phyloP scores from a whole-genome alignment of 139 green algal species.

The Prasinococcaceae sp. region DNA sequence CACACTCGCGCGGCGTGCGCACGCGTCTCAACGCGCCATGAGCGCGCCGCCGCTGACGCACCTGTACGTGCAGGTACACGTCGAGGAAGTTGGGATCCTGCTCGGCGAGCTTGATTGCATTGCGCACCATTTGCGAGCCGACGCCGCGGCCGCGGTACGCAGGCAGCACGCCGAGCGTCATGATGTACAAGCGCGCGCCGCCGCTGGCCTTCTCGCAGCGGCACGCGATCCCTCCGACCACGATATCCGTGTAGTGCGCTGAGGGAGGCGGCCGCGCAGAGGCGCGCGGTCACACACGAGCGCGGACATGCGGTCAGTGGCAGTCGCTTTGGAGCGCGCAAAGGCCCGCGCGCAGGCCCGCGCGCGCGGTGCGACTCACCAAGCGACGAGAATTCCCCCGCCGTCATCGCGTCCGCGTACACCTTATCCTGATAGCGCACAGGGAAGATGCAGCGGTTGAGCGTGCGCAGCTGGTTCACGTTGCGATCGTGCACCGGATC shows the following conservation, averaged over 20 bases:
- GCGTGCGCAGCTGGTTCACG: constrained; percentile 18
- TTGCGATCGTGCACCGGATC: constrained; percentile 21
- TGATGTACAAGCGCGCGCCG: constrained; percentile 57
- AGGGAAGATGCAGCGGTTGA: constrained; percentile 24
- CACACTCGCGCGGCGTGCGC: neutral
- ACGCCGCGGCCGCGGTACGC: constrained; percentile 59
- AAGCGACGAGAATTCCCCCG: constrained; percentile 14
- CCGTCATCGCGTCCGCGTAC: constrained; percentile 16
- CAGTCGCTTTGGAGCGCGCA: neutral
- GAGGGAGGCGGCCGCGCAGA: constrained; percentile 2
- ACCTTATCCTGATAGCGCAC: constrained; percentile 24
- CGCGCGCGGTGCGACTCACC: constrained; percentile 4
- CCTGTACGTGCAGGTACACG: constrained; percentile 58
- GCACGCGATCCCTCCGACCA: constrained; percentile 53
- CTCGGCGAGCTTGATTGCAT: constrained; percentile 19
- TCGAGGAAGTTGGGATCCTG: constrained; percentile 41
- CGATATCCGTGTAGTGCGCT: constrained; percentile 33
- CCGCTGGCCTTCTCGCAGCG: constrained; percentile 36
- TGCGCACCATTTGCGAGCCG: constrained; percentile 33
- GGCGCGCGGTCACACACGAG: neutral
- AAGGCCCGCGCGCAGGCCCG: neutral
- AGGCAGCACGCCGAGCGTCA: constrained; percentile 70
- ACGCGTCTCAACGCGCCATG: neutral
- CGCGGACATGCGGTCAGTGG: neutral
- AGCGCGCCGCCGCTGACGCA: too few species aligned